Base-by-base conservation (phyloP, 2,329 filamentous ascomycete genomes). In the Clonostachys sp. region DNA sequence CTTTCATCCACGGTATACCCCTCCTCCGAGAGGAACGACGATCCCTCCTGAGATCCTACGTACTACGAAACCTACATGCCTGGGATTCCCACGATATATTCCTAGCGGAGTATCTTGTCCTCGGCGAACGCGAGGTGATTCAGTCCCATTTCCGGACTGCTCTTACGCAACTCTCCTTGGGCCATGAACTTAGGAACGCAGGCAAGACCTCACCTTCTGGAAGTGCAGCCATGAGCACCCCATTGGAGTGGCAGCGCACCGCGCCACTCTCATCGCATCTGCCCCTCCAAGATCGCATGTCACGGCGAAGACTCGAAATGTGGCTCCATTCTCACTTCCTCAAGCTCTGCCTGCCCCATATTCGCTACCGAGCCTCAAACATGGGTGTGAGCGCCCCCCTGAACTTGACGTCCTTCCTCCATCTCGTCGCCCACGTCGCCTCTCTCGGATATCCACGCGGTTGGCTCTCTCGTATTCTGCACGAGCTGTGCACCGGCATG, bases 271-370 rank as follows among this genome's bases (percentile, higher is more conserved):
- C 41, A 6, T 16, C 14, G n/a, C 16, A 16, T 16, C 6, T 42
- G 20, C 13, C 8, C n/a, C 10, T 30, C 42, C 1, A 1, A 12
- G 6, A 24, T 1, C 42, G 42, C 8, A 44, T 44, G 42, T 3
- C 42, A 7, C 42, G 42, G 10, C 12, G 7, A 7, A 16, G 34
- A 12, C 42, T 44, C 16, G 24, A 44, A 12, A 12, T n/a, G 17
- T 44, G 20, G 42, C 42, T 44, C 10, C 42, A 44, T 33, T 20
- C 42, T 33, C 42, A 44, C 30, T 44, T 44, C 42, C 20, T 44
- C 17, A 44, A 44, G 42, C 18, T 44, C 1, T 44, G 42, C 16
- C 30, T 44, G 42, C 42, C 42, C 2, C 7, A 12, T 33, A 6
- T 17, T 5, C 17, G 42, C 17, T 10, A 18, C 18, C 10, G 12